phyloP scores from a whole-genome alignment of 129 eudicot genomes.

The Saussurea involucrata region DNA sequence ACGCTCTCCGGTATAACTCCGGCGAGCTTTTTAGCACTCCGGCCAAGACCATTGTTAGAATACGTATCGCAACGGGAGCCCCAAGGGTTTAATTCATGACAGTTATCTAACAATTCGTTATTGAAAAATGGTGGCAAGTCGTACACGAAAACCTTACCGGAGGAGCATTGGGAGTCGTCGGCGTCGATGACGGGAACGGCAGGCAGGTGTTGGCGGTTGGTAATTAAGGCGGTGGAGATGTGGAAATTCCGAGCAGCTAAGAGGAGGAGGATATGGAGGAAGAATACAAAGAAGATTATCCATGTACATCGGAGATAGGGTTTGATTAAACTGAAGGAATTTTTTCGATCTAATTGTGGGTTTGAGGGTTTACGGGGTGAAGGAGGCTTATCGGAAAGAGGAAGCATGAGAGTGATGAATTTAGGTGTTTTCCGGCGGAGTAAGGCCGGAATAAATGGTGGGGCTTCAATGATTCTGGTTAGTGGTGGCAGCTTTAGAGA shows the following conservation, averaged over 20 bases:
- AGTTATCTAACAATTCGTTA: conserved; percentile 46
- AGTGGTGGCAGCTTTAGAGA: conserved; percentile 22
- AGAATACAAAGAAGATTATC: conserved; percentile 57
- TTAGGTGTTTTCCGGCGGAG: conserved; percentile 30
- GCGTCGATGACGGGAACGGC: neutral
- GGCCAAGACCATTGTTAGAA: conserved; percentile 69
- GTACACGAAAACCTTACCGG: conserved; percentile 58
- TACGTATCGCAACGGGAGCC: conserved; percentile 59
- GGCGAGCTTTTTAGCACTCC: conserved; percentile 35
- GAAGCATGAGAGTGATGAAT: conserved; percentile 54
- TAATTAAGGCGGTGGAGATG: conserved; percentile 22
- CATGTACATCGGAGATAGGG: conserved; percentile 64
- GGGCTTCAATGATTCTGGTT: conserved; percentile 10
- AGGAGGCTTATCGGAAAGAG: conserved; percentile 30
- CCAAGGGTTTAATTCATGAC: conserved; percentile 62
- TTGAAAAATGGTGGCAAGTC: conserved; percentile 56
- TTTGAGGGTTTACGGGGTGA: conserved; percentile 39
- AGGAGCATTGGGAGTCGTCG: conserved; percentile 31
- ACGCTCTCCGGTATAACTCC: conserved; percentile 45
- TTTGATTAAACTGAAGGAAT: conserved; percentile 33
- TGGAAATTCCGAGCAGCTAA: conserved; percentile 46
- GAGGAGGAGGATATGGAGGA: conserved; percentile 74
- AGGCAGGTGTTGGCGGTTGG: conserved; percentile 19
- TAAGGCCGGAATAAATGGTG: conserved; percentile 23
- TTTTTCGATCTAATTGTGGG: conserved; percentile 38